phyloP scores from a whole-genome alignment of 1,284 basidiomycete genomes.

The Ceratobasidium sp. region DNA sequence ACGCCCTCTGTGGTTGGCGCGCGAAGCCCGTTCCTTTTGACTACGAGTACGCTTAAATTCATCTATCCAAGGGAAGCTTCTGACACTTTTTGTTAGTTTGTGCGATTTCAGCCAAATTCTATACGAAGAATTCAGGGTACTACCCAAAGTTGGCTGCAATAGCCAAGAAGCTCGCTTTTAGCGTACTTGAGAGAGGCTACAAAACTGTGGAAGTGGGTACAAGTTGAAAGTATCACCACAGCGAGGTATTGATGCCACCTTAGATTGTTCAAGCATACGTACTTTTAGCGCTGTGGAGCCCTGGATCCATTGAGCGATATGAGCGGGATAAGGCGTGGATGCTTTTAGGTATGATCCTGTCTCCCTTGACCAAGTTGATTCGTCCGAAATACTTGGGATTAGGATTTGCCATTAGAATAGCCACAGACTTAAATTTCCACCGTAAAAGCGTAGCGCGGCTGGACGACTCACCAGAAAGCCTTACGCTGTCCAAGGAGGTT shows the following conservation, averaged over 20 bases:
- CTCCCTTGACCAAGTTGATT: not conserved
- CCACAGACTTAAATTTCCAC: constrained; percentile 94
- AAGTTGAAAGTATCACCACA: constrained; percentile 49
- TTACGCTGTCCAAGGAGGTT: constrained; percentile 79
- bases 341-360: constrained; percentile 83
- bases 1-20: constrained; percentile 92
- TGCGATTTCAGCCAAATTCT: constrained; percentile 92
- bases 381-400: constrained; percentile 47
- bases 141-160: constrained; percentile 83
- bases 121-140: constrained; percentile 82
- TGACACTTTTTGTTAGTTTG: constrained; percentile 69
- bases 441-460: constrained; percentile 79
- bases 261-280: constrained; percentile 88
- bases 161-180: constrained; percentile 92
- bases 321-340: constrained; percentile 98
- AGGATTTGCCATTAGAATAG: constrained; percentile 71
- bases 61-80: not conserved
- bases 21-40: constrained; percentile 90
- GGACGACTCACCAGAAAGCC: constrained; percentile 78
- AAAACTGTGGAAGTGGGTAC: constrained; percentile 84
- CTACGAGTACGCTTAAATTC: constrained; percentile 73
- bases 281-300: constrained; percentile 83
- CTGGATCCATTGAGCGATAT: constrained; percentile 91
- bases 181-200: constrained; percentile 83
- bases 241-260: not conserved